Base-by-base conservation (phyloP, 1,284 basidiomycete genomes). In the Puccinia horiana region DNA sequence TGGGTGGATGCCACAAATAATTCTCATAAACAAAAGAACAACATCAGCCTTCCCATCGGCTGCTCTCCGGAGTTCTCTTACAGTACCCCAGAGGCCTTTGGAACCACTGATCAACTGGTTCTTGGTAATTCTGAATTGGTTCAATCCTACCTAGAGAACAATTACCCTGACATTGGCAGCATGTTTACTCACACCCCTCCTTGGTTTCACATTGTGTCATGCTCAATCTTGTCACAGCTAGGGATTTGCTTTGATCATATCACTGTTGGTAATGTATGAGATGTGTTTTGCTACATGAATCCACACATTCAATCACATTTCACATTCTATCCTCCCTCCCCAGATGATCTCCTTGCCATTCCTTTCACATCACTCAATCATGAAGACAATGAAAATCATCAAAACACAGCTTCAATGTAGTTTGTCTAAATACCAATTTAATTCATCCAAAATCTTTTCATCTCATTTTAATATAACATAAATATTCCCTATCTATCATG, bases 161-260 rank as follows among this genome's bases (percentile, higher is more conserved):
- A 32, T 63, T 63, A 63, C 58, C 32, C 58, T 12, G 32, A 63
- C 3, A 35, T 29, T 16, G 29, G 37, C 2, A 32, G 16, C 14
- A 63, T 63, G 58, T 63, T 63, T 35, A 63, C 58, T 35, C 58
- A 63, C n/a, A 63, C 58, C 14, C 58, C 58, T 6, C 26, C 26
- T 18, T 63, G 58, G 58, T 63, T 63, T 16, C 58, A 63, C 37
- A 3, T 35, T 3, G 14, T 35, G 18, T 29, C 58, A 4, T 12
- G 32, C 12, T 3, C 4, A 1, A 37, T 63, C 11, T 35, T 63
- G 58, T 6, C 8, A 35, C 26, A 18, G 5, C 26, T 63, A 9
- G 58, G 58, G 14, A 32, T 35, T 35, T 12, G 37, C 11, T 63
- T 63, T 63, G 1, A 35, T 32, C 29, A 63, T 3, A 63, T 63